phyloP scores from a whole-genome alignment of 768 basidiomycete genomes.

The Serendipita sp. region DNA sequence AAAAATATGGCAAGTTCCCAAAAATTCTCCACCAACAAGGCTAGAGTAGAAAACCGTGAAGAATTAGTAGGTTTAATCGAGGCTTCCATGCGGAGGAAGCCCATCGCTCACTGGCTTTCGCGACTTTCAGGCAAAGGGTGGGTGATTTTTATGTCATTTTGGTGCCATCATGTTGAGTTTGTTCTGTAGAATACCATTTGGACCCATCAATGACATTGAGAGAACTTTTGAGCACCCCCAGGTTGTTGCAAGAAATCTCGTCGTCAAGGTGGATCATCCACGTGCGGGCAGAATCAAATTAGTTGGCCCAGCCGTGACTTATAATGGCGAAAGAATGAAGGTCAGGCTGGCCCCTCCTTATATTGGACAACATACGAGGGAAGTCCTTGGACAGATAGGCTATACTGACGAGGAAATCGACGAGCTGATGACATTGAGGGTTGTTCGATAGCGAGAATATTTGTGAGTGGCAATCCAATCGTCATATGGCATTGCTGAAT shows the following conservation, averaged over 20 bases:
- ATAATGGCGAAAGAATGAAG: constrained; percentile 65
- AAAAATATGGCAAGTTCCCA: constrained; percentile 44
- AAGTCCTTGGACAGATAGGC: constrained; percentile 34
- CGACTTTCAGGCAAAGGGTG: constrained; percentile 45
- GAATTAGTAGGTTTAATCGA: constrained; percentile 57
- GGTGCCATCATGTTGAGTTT: background rate
- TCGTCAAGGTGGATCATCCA: constrained; percentile 69
- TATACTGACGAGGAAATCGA: constrained; percentile 26
- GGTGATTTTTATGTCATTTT: constrained; percentile 37
- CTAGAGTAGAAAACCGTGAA: constrained; percentile 58
- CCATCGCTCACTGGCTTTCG: constrained; percentile 59
- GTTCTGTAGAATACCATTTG: constrained; percentile 51
- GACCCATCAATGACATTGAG: constrained; percentile 82
- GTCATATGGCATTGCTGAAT: no score
- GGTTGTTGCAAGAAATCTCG: constrained; percentile 58
- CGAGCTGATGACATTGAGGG: constrained; percentile 27
- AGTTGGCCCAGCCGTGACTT: constrained; percentile 65
- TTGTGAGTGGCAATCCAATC: no score
- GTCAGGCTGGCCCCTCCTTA: constrained; percentile 70
- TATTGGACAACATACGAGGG: constrained; percentile 67
- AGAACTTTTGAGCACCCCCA: constrained; percentile 85
- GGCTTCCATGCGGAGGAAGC: constrained; percentile 35
- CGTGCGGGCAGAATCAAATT: constrained; percentile 62
- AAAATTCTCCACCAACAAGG: constrained; percentile 56
- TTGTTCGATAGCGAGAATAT: constrained; percentile 8